These are phyloP conservation scores for Aspergillus sp. DNA, from an alignment of 2,329 filamentous ascomycete genomes.

Conservation along the genomic window DNA sequence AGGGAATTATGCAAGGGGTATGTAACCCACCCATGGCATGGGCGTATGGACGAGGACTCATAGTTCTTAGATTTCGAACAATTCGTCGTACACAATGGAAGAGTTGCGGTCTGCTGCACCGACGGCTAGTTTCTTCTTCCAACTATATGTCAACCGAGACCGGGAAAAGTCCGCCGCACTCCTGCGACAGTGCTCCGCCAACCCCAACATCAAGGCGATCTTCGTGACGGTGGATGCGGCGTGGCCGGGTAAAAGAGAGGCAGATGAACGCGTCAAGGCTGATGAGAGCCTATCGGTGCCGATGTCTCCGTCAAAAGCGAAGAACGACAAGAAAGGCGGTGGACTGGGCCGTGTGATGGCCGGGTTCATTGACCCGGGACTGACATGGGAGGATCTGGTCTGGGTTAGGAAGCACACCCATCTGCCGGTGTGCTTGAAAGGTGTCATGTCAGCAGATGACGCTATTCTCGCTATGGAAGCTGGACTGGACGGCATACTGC, in stretches of 20 bases:
- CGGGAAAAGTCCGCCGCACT: constrained; percentile 49
- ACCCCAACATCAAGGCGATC: constrained; percentile 44
- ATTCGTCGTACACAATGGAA: constrained; percentile 56
- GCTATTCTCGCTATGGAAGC: constrained; percentile 49
- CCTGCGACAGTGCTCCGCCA: constrained; percentile 41
- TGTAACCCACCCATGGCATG: constrained; percentile 10
- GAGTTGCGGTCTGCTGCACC: constrained; percentile 51
- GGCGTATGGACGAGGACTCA: background rate
- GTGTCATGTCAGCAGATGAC: constrained; percentile 56
- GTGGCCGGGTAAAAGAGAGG: constrained; percentile 55
- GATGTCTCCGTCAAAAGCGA: constrained; percentile 43
- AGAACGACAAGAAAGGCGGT: constrained; percentile 53
- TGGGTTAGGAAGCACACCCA: constrained; percentile 51
- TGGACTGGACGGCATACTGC: constrained; percentile 53
- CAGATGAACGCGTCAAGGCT: constrained; percentile 54
- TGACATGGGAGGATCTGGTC: constrained; percentile 53
- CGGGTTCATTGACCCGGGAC: constrained; percentile 50
- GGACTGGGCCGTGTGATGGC: constrained; percentile 54
- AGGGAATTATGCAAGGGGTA: constrained; percentile 57
- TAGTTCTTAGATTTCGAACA: constrained; percentile 53
- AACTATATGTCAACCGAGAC: constrained; percentile 55
- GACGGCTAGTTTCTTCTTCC: constrained; percentile 50
- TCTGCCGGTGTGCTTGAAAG: constrained; percentile 57
- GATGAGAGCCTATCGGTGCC: constrained; percentile 43
- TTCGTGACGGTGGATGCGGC: constrained; percentile 58